A percentile compares a stretch with the other conserved stretches of the same genome.
Conservation (phyloP, 2,329 filamentous ascomycete species). For the Colletotrichum destructivum region DNA sequence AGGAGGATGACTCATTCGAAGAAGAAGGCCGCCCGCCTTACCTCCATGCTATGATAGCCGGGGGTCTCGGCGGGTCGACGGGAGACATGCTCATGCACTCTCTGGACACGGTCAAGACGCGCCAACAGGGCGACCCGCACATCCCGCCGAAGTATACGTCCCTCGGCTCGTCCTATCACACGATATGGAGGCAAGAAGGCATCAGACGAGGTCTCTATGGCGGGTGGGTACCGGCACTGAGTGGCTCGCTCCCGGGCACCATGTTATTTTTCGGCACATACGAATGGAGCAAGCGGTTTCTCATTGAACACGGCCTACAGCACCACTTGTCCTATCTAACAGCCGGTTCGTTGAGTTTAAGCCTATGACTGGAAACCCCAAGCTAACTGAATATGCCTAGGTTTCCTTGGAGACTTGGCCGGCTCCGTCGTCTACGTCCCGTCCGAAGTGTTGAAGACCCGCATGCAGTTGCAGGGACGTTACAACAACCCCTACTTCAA, state of each 20-base stretch:
- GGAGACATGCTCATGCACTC: constrained; percentile 99
- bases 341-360: constrained; percentile 72
- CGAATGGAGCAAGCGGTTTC: constrained; percentile 91
- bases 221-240: constrained; percentile 91
- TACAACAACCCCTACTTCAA: constrained; percentile 95
- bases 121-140: constrained; percentile 96
- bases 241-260: constrained; percentile 94
- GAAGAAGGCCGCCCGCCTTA: constrained; percentile 61
- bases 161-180: constrained; percentile 91
- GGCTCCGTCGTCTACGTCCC: constrained; percentile 96
- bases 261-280: constrained; percentile 97
- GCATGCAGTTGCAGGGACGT: constrained; percentile 92
- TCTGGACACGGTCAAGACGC: constrained; percentile 97
- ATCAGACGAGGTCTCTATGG: constrained; percentile 89
- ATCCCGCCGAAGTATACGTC: constrained; percentile 94
- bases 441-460: constrained; percentile 97
- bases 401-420: constrained; percentile 93
- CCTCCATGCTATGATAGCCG: constrained; percentile 86
- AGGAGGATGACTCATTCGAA: constrained; percentile 54
- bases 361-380: neutral
- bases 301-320: constrained; percentile 88
- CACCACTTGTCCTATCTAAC: constrained; percentile 88
- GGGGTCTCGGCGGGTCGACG: constrained; percentile 91
- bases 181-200: constrained; percentile 93
- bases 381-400: constrained; percentile 57